phyloP scores from a whole-genome alignment of 345 rosid species.

The Nasturtium officinale region DNA sequence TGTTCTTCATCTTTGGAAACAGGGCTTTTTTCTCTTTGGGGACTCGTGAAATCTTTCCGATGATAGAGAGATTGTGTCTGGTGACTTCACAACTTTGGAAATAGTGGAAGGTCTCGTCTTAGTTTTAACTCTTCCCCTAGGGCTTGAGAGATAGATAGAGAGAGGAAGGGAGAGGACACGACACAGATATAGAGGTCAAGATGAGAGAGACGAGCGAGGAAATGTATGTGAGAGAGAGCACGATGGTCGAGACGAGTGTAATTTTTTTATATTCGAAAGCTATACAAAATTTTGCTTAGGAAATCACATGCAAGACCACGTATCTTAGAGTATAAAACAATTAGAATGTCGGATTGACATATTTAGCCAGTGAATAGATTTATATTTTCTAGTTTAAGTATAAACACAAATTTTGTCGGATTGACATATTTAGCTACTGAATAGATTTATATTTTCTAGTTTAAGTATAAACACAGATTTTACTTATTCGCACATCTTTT shows the following conservation, averaged over 20 bases:
- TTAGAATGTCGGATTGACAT: constrained; percentile 34
- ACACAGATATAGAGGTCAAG: constrained; percentile 68
- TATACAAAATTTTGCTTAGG: constrained; percentile 6
- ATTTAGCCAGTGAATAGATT: background rate
- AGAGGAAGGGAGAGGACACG: constrained; percentile 37
- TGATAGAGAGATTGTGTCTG: constrained; percentile 14
- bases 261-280: constrained; percentile 20
- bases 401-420: constrained; percentile 10
- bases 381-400: background rate
- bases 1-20: constrained; percentile 46
- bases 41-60: constrained; percentile 42
- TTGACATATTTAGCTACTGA: background rate
- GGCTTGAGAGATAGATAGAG: constrained; percentile 38
- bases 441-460: background rate
- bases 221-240: constrained; percentile 43
- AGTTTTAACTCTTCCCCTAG: constrained; percentile 32
- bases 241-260: constrained; percentile 50
- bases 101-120: constrained; percentile 47
- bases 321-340: constrained; percentile 29
- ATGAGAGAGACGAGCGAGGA: constrained; percentile 45
- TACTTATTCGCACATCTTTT: too few relatives aligned
- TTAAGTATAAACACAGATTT: background rate
- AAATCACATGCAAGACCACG: constrained; percentile 47
- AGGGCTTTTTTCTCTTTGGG: constrained; percentile 26
- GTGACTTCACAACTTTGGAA: constrained; percentile 49